Evolutionary conservation across 176 grass and related monocot genomes (phyloP).

Genomic region (Leersia perrieri): DNA sequence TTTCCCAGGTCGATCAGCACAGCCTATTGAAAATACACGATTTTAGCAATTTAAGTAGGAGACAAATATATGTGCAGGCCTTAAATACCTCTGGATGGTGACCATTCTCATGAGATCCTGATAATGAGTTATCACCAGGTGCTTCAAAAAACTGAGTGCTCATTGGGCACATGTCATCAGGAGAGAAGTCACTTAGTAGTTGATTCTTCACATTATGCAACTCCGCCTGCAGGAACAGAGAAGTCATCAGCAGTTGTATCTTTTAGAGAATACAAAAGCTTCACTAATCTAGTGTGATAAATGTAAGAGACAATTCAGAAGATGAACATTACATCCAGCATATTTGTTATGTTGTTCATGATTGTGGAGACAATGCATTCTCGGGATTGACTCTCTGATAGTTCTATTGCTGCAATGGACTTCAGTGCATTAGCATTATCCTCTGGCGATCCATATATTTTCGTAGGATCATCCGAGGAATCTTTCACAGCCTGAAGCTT

Average conservation of each 20-base stretch:
- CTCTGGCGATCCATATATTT: constrained; percentile 83
- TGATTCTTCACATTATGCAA: constrained; percentile 65
- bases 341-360: constrained; percentile 69
- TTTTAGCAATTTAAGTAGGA: not conserved
- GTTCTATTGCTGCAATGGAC: constrained; percentile 74
- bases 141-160: constrained; percentile 66
- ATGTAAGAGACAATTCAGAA: constrained; percentile 19
- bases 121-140: constrained; percentile 33
- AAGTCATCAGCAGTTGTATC: constrained; percentile 20
- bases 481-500: constrained; percentile 77
- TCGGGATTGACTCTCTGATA: constrained; percentile 83
- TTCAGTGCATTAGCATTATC: constrained; percentile 68
- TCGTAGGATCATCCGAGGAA: constrained; percentile 36
- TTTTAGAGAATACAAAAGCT: not conserved
- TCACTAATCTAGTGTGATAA: constrained; percentile 22
- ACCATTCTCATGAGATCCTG: constrained; percentile 44
- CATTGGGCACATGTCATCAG: constrained; percentile 87
- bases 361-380: constrained; percentile 88
- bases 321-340: constrained; percentile 69
- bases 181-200: constrained; percentile 84
- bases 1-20: constrained; percentile 45
- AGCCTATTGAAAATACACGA: constrained; percentile 34
- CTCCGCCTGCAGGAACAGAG: constrained; percentile 64
- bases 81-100: constrained; percentile 50
- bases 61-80: constrained; percentile 4